A percentile compares a stretch with the other conserved stretches of the same genome.
phyloP scores from a whole-genome alignment of 345 rosid species.

The Eucalyptus coolabah region DNA sequence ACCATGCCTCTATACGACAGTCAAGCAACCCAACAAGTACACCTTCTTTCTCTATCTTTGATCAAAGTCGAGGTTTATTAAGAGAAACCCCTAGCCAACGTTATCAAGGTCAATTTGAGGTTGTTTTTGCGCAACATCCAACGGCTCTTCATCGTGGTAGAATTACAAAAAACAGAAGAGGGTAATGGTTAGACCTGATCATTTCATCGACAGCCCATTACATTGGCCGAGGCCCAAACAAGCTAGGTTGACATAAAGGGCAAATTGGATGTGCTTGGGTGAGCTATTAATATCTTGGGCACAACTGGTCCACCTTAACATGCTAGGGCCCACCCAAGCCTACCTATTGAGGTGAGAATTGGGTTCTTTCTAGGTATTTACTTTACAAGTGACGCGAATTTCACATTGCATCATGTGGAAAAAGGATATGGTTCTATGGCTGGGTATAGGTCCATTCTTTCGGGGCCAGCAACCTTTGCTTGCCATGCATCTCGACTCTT shows the following conservation, averaged over 20 bases:
- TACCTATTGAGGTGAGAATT: neutral
- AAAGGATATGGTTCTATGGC: neutral
- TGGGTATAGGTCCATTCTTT: neutral
- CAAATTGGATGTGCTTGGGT: neutral
- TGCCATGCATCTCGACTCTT: too few species aligned
- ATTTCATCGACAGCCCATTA: neutral
- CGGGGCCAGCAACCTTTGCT: neutral
- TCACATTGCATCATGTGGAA: neutral
- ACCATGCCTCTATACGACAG: neutral
- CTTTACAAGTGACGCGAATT: neutral
- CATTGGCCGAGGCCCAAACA: neutral
- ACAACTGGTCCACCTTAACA: neutral
- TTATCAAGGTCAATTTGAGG: neutral
- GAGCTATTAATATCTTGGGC: neutral
- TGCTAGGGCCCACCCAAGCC: neutral
- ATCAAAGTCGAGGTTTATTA: neutral
- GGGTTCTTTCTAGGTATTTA: neutral
- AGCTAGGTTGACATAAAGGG: neutral
- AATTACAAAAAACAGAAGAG: neutral
- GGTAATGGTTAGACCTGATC: neutral
- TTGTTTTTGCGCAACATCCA: neutral
- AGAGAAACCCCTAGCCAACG: neutral
- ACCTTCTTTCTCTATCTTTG: neutral
- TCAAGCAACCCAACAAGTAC: neutral
- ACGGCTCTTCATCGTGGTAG: neutral